A percentile compares a stretch with the other conserved stretches of the same genome.
Evolutionary conservation across 192 early-diverging fungal species (phyloP).

Genomic region (Helicostylum pulchrum): DNA sequence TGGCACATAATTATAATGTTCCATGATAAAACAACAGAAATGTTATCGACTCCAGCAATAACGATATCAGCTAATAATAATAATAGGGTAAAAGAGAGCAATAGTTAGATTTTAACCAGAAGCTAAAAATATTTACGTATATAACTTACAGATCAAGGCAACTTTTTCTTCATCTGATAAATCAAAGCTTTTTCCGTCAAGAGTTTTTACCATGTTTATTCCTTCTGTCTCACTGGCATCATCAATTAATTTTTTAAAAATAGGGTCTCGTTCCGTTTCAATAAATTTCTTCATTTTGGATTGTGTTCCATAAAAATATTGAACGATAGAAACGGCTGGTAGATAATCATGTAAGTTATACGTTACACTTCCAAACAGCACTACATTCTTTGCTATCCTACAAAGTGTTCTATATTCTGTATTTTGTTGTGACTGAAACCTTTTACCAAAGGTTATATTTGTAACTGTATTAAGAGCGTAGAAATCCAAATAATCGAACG

Average conservation of each 20-base stretch:
- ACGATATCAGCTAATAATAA: constrained; percentile 7
- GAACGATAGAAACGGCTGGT: too few relatives aligned
- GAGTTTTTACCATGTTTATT: background rate
- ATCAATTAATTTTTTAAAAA: constrained; percentile 1
- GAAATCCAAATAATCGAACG: background rate
- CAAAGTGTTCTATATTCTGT: background rate
- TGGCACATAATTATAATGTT: constrained; percentile 12
- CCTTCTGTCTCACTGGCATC: background rate
- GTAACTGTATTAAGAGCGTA: background rate
- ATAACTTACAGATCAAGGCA: constrained; percentile 6
- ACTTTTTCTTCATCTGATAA: background rate
- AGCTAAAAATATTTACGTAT: background rate
- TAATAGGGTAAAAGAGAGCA: background rate
- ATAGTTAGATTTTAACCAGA: background rate
- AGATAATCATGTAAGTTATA: too few relatives aligned
- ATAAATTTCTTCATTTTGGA: background rate
- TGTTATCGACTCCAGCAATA: constrained; percentile 7
- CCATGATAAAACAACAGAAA: constrained; percentile 17
- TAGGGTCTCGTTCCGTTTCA: background rate
- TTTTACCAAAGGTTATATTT: background rate
- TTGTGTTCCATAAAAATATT: too few relatives aligned
- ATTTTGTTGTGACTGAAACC: background rate
- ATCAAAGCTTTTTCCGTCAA: background rate
- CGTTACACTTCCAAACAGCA: too few relatives aligned
- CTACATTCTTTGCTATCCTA: background rate